Percentiles rank a stretch among this genome's conserved stretches.
phyloP scores from a whole-genome alignment of 106 monocot genomes.

The Narthecium ossifragum region DNA sequence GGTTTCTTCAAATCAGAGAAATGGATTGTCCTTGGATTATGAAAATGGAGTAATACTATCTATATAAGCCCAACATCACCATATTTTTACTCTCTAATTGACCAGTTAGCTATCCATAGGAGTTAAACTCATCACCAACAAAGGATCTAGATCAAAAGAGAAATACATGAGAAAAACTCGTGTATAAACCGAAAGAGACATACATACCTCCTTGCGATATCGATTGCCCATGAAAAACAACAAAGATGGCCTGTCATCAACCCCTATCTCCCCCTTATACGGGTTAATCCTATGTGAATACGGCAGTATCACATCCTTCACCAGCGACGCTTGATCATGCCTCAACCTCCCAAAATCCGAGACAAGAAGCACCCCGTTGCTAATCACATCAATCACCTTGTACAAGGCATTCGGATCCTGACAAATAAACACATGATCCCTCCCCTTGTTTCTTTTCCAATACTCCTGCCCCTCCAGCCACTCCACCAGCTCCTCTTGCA shows the following conservation, averaged over 20 bases:
- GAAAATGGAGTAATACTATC: too few species aligned
- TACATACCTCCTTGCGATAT: constrained; percentile 74
- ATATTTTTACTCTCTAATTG: too few species aligned
- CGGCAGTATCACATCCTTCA: constrained; percentile 81
- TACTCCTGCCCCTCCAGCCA: constrained; percentile 69
- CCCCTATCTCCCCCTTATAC: constrained; percentile 56
- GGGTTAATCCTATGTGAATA: constrained; percentile 79
- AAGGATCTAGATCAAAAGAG: too few species aligned
- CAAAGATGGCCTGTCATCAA: constrained; percentile 41
- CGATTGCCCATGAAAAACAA: constrained; percentile 96
- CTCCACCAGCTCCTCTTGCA: constrained; percentile 72
- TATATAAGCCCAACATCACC: too few species aligned
- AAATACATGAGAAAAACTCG: too few species aligned
- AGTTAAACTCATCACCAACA: too few species aligned
- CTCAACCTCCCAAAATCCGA: constrained; percentile 95
- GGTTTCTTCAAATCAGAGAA: too few species aligned
- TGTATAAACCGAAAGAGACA: too few species aligned
- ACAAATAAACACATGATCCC: constrained; percentile 80
- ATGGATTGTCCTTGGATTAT: too few species aligned
- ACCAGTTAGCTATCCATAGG: too few species aligned
- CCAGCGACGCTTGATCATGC: too few species aligned
- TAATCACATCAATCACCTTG: constrained; percentile 62
- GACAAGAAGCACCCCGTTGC: constrained; percentile 53
- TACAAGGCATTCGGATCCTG: constrained; percentile 85
- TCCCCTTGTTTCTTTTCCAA: constrained; percentile 68